Evolutionary conservation across 768 basidiomycete genomes (phyloP).

Genomic region (Exsudoporus frostii): DNA sequence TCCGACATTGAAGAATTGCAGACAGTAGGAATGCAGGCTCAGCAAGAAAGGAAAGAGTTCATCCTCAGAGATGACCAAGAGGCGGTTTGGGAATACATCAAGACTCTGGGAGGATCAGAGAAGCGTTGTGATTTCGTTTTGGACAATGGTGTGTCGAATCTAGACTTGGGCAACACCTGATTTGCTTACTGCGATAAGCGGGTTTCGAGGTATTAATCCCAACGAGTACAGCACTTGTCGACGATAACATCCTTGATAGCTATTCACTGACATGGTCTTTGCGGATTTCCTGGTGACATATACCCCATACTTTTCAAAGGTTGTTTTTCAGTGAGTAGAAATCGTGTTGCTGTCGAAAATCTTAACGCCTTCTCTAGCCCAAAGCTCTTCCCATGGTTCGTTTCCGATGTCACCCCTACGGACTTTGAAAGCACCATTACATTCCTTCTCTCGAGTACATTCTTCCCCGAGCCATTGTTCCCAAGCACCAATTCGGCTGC

Average conservation of each 20-base stretch:
- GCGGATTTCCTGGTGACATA: conserved; percentile 90
- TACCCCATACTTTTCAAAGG: conserved; percentile 76
- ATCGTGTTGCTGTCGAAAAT: not conserved
- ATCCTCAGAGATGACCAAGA: conserved; percentile 85
- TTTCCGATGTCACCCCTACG: conserved; percentile 86
- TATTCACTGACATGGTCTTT: conserved; percentile 91
- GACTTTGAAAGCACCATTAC: conserved; percentile 69
- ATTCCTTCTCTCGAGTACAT: conserved; percentile 54
- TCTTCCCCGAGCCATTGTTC: conserved; percentile 44
- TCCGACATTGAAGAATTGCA: conserved; percentile 84
- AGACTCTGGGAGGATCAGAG: conserved; percentile 42
- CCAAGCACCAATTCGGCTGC: conserved; percentile 27
- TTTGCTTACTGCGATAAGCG: conserved; percentile 42
- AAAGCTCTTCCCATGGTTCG: conserved; percentile 96
- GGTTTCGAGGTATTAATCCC: conserved; percentile 73
- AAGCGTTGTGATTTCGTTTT: conserved; percentile 78
- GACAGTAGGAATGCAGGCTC: conserved; percentile 76
- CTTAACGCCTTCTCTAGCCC: conserved; percentile 50
- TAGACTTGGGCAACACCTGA: not conserved
- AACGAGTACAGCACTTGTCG: not conserved
- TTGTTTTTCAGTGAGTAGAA: conserved; percentile 84
- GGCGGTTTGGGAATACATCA: conserved; percentile 69
- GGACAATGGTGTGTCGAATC: conserved; percentile 68
- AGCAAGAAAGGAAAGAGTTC: conserved; percentile 68
- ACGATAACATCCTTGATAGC: conserved; percentile 38